Evolutionary conservation across 2,329 filamentous ascomycete genomes (phyloP).

Genomic region (Alternaria sp.): DNA sequence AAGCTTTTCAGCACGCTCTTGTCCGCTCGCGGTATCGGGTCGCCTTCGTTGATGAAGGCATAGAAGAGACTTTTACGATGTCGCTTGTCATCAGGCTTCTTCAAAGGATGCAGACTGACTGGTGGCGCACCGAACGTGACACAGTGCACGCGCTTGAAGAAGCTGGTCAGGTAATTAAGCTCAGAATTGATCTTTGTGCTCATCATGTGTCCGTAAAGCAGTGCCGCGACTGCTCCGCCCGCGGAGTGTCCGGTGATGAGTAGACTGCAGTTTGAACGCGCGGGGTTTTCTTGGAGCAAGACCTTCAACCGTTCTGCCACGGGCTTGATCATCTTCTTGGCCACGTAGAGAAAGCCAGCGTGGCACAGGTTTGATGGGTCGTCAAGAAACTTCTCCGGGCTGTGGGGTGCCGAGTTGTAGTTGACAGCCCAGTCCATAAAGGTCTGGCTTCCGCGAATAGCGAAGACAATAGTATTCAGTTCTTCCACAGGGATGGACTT

Average conservation of each 20-base stretch:
- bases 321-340: slow-evolving; percentile 74
- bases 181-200: slow-evolving; percentile 67
- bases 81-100: slow-evolving; percentile 57
- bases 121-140: slow-evolving; percentile 86
- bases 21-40: slow-evolving; percentile 79
- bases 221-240: slow-evolving; percentile 79
- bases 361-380: slow-evolving; percentile 80
- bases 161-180: slow-evolving; percentile 70
- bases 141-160: slow-evolving; percentile 81
- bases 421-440: slow-evolving; percentile 91
- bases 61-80: slow-evolving; percentile 74
- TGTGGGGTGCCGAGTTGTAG: slow-evolving; percentile 70
- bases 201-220: slow-evolving; percentile 85
- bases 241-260: slow-evolving; percentile 88
- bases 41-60: slow-evolving; percentile 84
- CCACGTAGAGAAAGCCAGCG: slow-evolving; percentile 78
- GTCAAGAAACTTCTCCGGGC: slow-evolving; percentile 75
- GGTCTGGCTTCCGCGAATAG: slow-evolving; percentile 79
- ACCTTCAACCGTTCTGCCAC: slow-evolving; percentile 73
- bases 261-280: slow-evolving; percentile 68
- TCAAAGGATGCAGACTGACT: slow-evolving; percentile 72
- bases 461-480: slow-evolving; percentile 80
- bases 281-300: slow-evolving; percentile 74
- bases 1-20: slow-evolving; percentile 76
- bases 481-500: slow-evolving; percentile 81